Evolutionary conservation across 2,329 filamentous ascomycete genomes (phyloP).

Genomic region (Penicillium nordicum): DNA sequence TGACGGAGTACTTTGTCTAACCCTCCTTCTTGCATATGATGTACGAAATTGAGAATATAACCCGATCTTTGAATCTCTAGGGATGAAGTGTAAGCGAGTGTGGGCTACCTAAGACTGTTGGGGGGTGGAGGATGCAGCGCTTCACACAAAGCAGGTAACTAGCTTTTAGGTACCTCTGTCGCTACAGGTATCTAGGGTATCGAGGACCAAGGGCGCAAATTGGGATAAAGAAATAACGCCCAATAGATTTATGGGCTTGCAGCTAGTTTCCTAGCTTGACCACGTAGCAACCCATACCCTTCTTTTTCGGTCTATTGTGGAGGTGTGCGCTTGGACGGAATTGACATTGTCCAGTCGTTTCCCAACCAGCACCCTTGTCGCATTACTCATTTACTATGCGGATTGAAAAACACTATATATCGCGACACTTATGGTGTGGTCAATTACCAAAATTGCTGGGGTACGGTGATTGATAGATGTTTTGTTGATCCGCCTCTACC

Average conservation of each 20-base stretch:
- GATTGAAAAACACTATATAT: neutral
- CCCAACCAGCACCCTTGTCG: conserved; percentile 17
- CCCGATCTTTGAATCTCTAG: neutral
- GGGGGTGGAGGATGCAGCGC: neutral
- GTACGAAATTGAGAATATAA: conserved; percentile 2
- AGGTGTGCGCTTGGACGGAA: conserved; percentile 8
- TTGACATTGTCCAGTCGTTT: conserved; percentile 7
- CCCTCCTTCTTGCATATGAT: neutral
- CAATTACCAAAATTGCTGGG: conserved; percentile 3
- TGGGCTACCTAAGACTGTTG: neutral
- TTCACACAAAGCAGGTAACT: conserved; percentile 3
- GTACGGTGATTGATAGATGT: conserved; percentile 4
- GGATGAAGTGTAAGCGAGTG: neutral
- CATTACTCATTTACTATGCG: conserved; percentile 11
- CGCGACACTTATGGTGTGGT: conserved; percentile 15
- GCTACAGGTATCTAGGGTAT: neutral
- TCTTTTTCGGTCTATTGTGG: conserved; percentile 6
- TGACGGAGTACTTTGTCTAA: conserved; percentile 16
- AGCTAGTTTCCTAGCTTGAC: conserved; percentile 9
- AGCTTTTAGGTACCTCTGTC: conserved; percentile 3
- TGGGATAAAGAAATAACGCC: conserved; percentile 7
- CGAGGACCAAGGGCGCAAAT: neutral
- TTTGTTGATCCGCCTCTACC: neutral
- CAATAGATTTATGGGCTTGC: conserved; percentile 7
- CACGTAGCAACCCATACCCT: conserved; percentile 5